phyloP scores from a whole-genome alignment of 2,329 filamentous ascomycete species.

The Sarocladium brachiariae region DNA sequence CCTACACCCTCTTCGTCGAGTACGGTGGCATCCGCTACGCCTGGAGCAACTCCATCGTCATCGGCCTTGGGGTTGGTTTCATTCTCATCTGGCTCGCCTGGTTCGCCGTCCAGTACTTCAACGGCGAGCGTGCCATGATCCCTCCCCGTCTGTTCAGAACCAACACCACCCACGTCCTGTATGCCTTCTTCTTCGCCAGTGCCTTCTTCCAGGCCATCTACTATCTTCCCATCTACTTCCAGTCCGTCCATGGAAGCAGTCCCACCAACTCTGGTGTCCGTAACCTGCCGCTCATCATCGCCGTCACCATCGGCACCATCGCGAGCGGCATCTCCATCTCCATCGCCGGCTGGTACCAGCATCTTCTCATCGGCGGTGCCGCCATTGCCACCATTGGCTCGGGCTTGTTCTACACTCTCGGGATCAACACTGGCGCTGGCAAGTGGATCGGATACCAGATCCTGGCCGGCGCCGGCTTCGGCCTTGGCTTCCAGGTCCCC shows the following conservation, averaged over 20 bases:
- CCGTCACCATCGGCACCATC: not conserved
- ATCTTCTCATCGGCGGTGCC: slow-evolving; percentile 37
- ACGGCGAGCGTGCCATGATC: slow-evolving; percentile 34
- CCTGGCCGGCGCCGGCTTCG: slow-evolving; percentile 40
- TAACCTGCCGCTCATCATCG: slow-evolving; percentile 10
- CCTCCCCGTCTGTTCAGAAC: slow-evolving; percentile 26
- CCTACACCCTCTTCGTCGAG: slow-evolving; percentile 35
- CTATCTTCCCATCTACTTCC: slow-evolving; percentile 42
- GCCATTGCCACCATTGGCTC: slow-evolving; percentile 35
- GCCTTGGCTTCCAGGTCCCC: slow-evolving; percentile 39
- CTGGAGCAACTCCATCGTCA: slow-evolving; percentile 29
- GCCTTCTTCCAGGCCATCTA: slow-evolving; percentile 16
- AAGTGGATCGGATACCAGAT: slow-evolving; percentile 50
- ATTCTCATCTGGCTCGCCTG: slow-evolving; percentile 23
- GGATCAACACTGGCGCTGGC: slow-evolving; percentile 29
- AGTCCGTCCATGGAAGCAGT: slow-evolving; percentile 32
- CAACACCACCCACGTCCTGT: slow-evolving; percentile 25
- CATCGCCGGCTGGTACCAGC: slow-evolving; percentile 33
- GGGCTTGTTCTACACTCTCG: slow-evolving; percentile 36
- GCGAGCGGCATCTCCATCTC: slow-evolving; percentile 22
- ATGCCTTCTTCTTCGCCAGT: slow-evolving; percentile 25
- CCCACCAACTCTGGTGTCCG: slow-evolving; percentile 9
- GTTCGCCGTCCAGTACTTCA: slow-evolving; percentile 25
- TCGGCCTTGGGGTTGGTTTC: slow-evolving; percentile 30
- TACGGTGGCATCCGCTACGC: slow-evolving; percentile 39